Evolutionary conservation across 2,329 filamentous ascomycete species (phyloP), one percentile per base, ranked within the genome.

Genomic region (Trichoderma asperellum): DNA sequence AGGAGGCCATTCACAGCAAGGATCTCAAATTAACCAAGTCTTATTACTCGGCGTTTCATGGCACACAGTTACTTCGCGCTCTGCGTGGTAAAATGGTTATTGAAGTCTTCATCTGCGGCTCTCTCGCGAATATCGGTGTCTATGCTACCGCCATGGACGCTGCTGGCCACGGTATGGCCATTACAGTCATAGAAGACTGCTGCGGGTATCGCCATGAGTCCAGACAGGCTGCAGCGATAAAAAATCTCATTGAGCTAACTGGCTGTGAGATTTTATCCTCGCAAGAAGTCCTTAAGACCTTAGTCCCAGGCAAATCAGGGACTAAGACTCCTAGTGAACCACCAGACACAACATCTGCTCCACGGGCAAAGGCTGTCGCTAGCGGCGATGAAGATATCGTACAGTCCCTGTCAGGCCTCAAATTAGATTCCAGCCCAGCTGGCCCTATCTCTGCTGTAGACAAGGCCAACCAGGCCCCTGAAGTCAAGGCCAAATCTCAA

Each of bases 141-240:
- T 94, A 96, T 77, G 95, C 96, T 8, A 97, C 95, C 0, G 94
- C 94, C 4, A 85, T 97, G 72, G 96, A 97, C 76, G 96, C 95
- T 12, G 94, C 93, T 1, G 88, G 91, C 24, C 92, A 97, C 78
- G 96, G 94, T 5, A 89, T 97, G 75, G 85, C 88, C n/a, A 93
- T 97, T 75, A 96, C 92, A 5, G 83, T 98, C 14, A 83, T 98
- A 49, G 90, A 96, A 64, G 94, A 98, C 77, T 97, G 94, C 78
- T 88, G 97, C 68, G 94, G 94, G 12, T 97, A 91, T 76, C 88
- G 92, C 58, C 89, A 84, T 73, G 87, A 89, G 69, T 79, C 83
- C 21, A 88, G 93, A 55, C 93, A 97, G 74, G 83, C 87, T 56
- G 84, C 88, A 72, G 91, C 94, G 0, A 83, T 96, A 73, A 85